Conservation (phyloP, 23 red algal species). For the Gracilaria gracilis region DNA sequence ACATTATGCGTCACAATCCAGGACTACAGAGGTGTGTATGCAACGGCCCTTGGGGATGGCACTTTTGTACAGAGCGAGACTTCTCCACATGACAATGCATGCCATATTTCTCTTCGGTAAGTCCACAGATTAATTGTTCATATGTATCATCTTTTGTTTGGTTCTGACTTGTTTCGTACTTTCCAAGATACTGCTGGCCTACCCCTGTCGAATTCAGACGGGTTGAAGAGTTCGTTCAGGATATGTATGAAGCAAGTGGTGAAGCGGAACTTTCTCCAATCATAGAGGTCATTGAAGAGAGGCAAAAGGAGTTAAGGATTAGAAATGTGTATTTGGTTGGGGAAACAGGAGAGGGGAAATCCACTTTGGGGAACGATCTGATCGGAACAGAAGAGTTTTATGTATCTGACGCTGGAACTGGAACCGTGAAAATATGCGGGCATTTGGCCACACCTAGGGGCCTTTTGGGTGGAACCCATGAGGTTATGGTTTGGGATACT, state of each 20-base stretch:
- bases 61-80: background rate
- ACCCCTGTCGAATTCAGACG: background rate
- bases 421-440: background rate
- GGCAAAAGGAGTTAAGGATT: background rate
- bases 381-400: background rate
- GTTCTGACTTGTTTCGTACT: background rate
- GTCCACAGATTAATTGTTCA: background rate
- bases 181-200: background rate
- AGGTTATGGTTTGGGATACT: background rate
- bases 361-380: background rate
- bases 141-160: background rate
- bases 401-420: background rate
- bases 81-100: background rate
- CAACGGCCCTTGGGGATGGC: background rate
- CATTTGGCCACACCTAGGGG: background rate
- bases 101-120: background rate
- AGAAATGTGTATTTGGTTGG: background rate
- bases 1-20: background rate
- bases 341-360: conserved; percentile 2
- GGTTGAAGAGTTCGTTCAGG: background rate
- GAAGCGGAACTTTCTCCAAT: background rate
- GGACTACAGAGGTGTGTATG: background rate
- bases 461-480: background rate
- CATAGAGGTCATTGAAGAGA: background rate
- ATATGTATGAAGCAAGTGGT: background rate